Conservation (phyloP, 768 basidiomycete species). For the Amanita phalloides region DNA sequence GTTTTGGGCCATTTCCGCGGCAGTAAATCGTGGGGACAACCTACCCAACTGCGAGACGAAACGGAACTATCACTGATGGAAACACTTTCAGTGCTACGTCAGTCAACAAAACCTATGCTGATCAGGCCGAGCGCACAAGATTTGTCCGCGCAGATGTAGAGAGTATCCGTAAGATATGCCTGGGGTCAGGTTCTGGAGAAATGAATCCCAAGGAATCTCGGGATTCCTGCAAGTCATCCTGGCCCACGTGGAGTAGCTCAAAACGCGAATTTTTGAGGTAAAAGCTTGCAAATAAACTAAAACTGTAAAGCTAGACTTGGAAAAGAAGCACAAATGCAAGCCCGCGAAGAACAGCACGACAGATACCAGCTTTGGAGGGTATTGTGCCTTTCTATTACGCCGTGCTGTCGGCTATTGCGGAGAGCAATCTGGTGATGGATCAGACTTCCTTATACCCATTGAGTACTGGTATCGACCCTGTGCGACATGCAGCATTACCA, state of each 20-base stretch:
- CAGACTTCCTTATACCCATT: constrained; percentile 13
- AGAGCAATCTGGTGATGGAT: constrained; percentile 23
- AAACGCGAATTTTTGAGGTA: not conserved
- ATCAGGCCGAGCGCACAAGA: not conserved
- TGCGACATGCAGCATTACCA: constrained; percentile 12
- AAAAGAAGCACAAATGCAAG: not conserved
- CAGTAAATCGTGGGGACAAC: not conserved
- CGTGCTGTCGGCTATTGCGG: constrained; percentile 14
- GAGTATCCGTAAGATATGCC: not conserved
- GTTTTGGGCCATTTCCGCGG: not conserved
- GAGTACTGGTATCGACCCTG: constrained; percentile 19
- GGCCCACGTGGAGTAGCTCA: constrained; percentile 7
- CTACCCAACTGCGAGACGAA: not conserved
- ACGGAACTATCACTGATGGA: not conserved
- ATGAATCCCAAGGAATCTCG: constrained; percentile 15
- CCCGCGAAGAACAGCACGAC: not conserved
- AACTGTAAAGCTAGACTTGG: not conserved
- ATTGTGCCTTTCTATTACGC: constrained; percentile 16
- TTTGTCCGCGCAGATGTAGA: constrained; percentile 1
- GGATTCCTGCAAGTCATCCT: constrained; percentile 14
- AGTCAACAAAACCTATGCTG: not conserved
- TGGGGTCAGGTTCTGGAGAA: not conserved
- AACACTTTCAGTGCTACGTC: not conserved
- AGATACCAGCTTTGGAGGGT: not conserved
- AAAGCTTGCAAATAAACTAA: constrained; percentile 1